Conservation (phyloP, 2,329 filamentous ascomycete species). For the Penicillium hesseltinei region DNA sequence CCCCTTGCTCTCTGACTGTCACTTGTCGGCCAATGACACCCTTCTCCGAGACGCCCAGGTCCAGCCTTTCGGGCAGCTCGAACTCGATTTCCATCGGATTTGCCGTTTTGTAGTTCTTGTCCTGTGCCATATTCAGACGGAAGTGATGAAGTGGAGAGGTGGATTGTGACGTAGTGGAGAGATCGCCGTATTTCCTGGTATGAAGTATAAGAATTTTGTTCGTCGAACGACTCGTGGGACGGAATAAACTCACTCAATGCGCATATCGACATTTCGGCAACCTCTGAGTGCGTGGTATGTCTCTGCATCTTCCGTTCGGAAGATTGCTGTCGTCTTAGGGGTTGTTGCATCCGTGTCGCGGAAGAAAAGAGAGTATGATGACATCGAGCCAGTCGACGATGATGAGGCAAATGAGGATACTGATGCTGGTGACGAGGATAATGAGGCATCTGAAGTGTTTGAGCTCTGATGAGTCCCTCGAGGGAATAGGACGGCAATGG, state of each 20-base stretch:
- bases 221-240: too few species aligned
- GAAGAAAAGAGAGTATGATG: conserved; percentile 35
- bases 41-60: conserved; percentile 35
- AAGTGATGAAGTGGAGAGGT: conserved; percentile 30
- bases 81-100: conserved; percentile 24
- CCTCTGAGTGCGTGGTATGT: conserved; percentile 22
- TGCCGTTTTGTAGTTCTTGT: background rate
- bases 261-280: conserved; percentile 26
- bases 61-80: conserved; percentile 30
- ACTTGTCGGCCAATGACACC: conserved; percentile 37
- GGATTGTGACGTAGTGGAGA: conserved; percentile 16
- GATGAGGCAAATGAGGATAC: conserved; percentile 17
- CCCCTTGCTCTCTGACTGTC: conserved; percentile 26
- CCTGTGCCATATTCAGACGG: conserved; percentile 17
- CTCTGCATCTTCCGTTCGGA: conserved; percentile 26
- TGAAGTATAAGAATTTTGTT: background rate
- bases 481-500: conserved; percentile 37
- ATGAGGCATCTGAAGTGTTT: conserved; percentile 8
- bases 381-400: conserved; percentile 14
- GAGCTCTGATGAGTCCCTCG: conserved; percentile 2
- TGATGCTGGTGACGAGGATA: conserved; percentile 22
- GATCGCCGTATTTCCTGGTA: conserved; percentile 29
- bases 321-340: conserved; percentile 25
- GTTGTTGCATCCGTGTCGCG: conserved; percentile 15
- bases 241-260: conserved; percentile 33